Base-by-base conservation (phyloP, 257 asterid genomes). In the Echites panduratus region DNA sequence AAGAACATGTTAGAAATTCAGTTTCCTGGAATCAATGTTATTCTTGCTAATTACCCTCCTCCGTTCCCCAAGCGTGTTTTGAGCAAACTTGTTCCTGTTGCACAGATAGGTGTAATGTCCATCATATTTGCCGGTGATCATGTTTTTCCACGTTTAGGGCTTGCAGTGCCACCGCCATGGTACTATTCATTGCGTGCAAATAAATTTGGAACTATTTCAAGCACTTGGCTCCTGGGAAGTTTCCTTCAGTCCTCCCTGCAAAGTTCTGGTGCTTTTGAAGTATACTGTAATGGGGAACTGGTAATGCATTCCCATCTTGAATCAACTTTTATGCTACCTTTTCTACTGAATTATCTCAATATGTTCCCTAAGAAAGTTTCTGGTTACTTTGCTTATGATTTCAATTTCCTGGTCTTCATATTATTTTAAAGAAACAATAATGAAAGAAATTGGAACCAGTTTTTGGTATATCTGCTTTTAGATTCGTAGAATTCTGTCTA, bases 241-340 rank as follows among this genome's bases (percentile, higher is more conserved):
- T 85, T 89, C 81, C 82, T 90, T 71, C 96, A 92, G 59, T 89
- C 98, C 63, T 89, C 86, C 86, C 79, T 92, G 85, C 96, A 89
- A 80, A 87, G 89, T 70, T 88, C 98, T 1, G 92, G 98, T 76
- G 98, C 98, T 73, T 92, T 92, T 80, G 98, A 92, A 86, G 98
- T 92, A 71, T 82, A 80, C 72, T 88, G 89, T 70, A 92, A 92
- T 67, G 96, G 92, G 58, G 96, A 94, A 85, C 50, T 78, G 96
- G 99, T 91, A 89, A 79, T 45, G 70, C 75, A 71, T 78, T 73
- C 62, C 75, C 58, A 17, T 47, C 77, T 76, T 73, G 64, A 70
- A 17, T 63, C 52, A 48, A 40, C 52, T 68, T 58, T 61, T 26
- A 12, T 79, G 61, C 54, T 62, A 49, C 47, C 71, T 35, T 57